Conservation (phyloP, 306 rosid genomes). For the Styphnolobium japonicum region DNA sequence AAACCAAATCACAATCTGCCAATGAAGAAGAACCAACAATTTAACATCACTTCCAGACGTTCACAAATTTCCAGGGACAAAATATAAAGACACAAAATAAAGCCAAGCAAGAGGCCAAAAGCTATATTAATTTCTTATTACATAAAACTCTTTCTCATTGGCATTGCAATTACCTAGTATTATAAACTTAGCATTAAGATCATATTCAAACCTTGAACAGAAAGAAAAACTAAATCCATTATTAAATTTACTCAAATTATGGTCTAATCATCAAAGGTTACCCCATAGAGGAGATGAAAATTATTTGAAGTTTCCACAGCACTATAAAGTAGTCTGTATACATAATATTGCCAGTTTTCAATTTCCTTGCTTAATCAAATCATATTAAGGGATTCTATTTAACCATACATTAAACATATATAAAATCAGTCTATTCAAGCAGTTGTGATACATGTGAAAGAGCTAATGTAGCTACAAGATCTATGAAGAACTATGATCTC, state of each 20-base stretch:
- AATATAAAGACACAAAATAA: not conserved
- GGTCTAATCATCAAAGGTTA: not conserved
- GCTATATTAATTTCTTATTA: no score
- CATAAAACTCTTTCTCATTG: no score
- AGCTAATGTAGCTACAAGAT: constrained; percentile 76
- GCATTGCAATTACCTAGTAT: no score
- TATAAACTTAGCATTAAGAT: not conserved
- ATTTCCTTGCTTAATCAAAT: no score
- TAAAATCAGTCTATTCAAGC: not conserved
- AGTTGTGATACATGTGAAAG: constrained; percentile 79
- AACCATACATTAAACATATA: not conserved
- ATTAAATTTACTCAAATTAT: not conserved
- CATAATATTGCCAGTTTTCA: not conserved
- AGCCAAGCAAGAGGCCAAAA: no score
- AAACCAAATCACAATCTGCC: constrained; percentile 91
- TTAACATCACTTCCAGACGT: not conserved
- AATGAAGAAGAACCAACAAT: constrained; percentile 19
- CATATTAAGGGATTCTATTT: no score
- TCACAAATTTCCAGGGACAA: not conserved
- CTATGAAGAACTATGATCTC: constrained; percentile 70
- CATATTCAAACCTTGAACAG: not conserved
- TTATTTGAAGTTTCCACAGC: not conserved
- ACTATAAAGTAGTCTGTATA: not conserved
- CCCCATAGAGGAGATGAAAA: not conserved
- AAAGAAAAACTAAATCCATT: not conserved